Percentiles rank a stretch among this genome's conserved stretches.
These are phyloP conservation scores for Elongisporangium senticosum DNA, from an alignment of 352 stramenopile genomes.

Conservation along the genomic window DNA sequence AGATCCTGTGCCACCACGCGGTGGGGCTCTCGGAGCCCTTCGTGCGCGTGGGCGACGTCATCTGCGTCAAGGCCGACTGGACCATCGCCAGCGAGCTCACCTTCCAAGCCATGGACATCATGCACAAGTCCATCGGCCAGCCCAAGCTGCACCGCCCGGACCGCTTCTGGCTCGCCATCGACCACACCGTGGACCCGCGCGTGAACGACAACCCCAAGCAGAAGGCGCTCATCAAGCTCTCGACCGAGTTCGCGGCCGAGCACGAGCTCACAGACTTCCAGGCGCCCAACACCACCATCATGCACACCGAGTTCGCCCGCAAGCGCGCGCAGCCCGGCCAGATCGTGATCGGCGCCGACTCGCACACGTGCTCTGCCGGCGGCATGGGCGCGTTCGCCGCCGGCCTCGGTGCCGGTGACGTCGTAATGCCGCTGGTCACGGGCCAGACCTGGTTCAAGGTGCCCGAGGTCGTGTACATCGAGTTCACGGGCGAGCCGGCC, in stretches of 20 bases:
- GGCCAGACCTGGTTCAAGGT: slow-evolving; percentile 85
- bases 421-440: slow-evolving; percentile 80
- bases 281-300: slow-evolving; percentile 81
- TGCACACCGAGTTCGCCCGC: slow-evolving; percentile 80
- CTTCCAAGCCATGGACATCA: slow-evolving; percentile 80
- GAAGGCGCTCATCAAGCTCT: slow-evolving; percentile 74
- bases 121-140: slow-evolving; percentile 70
- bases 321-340: slow-evolving; percentile 77
- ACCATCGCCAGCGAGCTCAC: slow-evolving; percentile 76
- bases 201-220: slow-evolving; percentile 78
- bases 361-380: slow-evolving; percentile 69
- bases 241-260: slow-evolving; percentile 68
- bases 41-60: slow-evolving; percentile 61
- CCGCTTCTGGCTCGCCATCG: slow-evolving; percentile 79
- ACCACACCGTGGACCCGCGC: slow-evolving; percentile 77
- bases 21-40: slow-evolving; percentile 41
- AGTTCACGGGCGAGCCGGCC: slow-evolving; percentile 58
- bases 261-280: slow-evolving; percentile 74
- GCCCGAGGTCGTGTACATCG: slow-evolving; percentile 70
- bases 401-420: slow-evolving; percentile 64
- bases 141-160: slow-evolving; percentile 67
- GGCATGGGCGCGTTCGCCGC: slow-evolving; percentile 75
- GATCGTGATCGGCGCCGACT: slow-evolving; percentile 80
- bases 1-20: slow-evolving; percentile 76
- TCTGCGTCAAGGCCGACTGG: slow-evolving; percentile 78